Evolutionary conservation across 805 yeast genomes (phyloP).

Genomic region (Nakazawaea ambrosiae): DNA sequence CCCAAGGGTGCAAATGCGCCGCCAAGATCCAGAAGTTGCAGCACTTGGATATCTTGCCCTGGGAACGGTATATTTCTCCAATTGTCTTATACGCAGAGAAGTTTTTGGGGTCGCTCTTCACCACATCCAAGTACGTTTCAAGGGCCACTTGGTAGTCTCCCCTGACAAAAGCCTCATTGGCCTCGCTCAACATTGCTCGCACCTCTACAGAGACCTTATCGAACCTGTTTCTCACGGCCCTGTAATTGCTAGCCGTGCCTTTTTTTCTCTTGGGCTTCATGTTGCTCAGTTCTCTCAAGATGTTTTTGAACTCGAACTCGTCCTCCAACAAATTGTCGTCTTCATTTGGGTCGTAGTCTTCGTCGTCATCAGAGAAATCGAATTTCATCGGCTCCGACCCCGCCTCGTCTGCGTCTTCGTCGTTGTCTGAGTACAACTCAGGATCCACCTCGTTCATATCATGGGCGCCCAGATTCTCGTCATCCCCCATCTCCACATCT

Average conservation of each 20-base stretch:
- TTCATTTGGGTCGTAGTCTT: conserved; percentile 18
- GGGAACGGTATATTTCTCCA: conserved; percentile 73
- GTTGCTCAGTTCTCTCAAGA: conserved; percentile 61
- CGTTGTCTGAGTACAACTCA: no score
- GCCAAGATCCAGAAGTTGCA: conserved; percentile 79
- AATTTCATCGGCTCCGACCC: conserved; percentile 11
- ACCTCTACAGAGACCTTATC: conserved; percentile 65
- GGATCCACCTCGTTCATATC: conserved; percentile 9
- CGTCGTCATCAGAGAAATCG: conserved; percentile 12
- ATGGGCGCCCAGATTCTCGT: not conserved
- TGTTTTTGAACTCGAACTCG: conserved; percentile 47
- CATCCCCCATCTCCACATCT: conserved; percentile 2
- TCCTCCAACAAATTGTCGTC: conserved; percentile 30
- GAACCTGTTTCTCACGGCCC: conserved; percentile 29
- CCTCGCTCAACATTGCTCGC: conserved; percentile 54
- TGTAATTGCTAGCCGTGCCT: conserved; percentile 27
- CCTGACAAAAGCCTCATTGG: conserved; percentile 73
- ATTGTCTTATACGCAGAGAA: conserved; percentile 81
- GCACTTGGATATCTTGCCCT: conserved; percentile 63
- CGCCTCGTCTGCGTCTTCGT: conserved; percentile 15
- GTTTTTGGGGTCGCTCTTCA: conserved; percentile 69
- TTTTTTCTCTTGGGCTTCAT: conserved; percentile 38
- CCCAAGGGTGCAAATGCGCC: conserved; percentile 69
- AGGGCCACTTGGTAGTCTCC: conserved; percentile 55
- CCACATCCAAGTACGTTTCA: conserved; percentile 56